Base-by-base conservation (phyloP, 2,329 filamentous ascomycete genomes). In the Trichoderma sp. region DNA sequence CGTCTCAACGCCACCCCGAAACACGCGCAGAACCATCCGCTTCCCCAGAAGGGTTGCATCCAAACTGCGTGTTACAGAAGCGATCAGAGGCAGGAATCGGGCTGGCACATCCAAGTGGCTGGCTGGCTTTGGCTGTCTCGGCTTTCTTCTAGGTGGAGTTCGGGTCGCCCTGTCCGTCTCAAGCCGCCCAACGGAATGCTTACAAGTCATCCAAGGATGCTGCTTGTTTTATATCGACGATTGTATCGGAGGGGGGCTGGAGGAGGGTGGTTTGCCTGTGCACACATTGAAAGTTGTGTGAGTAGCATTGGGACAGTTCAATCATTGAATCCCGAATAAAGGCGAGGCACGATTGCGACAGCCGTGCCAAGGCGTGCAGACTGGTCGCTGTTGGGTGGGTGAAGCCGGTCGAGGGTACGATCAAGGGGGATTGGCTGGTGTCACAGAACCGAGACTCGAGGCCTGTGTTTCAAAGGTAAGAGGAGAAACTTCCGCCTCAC, bases 1-100 rank as follows among this genome's bases (percentile, higher is more conserved):
- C 62, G 62, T 64, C 54, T 64, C 62, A 64, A 54, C 30, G 62
- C 62, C 34, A 51, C 47, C 30, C 54, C 62, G 62, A 64, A 64
- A 64, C 62, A 59, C 54, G 52, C 51, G 5, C 34, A 45, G 19
- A 43, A 39, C 43, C 43, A 44, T 34, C 7, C 10, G 12, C 12
- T 54, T 54, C 61, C 44, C 26, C 19, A 56, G 44, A 48, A 39
- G 12, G 52, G 61, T 50, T 24, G 39, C 51, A 41, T 24, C 17
- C 24, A 45, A 21, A 17, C 34, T 52, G 58, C 47, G 24, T 52
- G 21, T 61, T 51, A 24, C 34, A 30, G 24, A 24, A 39, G 47
- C 24, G 24, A 50, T 5, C 34, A 39, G 34, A 39, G 30, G 30
- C 34, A 39, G 5, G 12, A 12, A 14, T 4, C 10, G 14, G 34